Base-by-base conservation (phyloP, 2,329 filamentous ascomycete species). In the Colletotrichum sp. region DNA sequence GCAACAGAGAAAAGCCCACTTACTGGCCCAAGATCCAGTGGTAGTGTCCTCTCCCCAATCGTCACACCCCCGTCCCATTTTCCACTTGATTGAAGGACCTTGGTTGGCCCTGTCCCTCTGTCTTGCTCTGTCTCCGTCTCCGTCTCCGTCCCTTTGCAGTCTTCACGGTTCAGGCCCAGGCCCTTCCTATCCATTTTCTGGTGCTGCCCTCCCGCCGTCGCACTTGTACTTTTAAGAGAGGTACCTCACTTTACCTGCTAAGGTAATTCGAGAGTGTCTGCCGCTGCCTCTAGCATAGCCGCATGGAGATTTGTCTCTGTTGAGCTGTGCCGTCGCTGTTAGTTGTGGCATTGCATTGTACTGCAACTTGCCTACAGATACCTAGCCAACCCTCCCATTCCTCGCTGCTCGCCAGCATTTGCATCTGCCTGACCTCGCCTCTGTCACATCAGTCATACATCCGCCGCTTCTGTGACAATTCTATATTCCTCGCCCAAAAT, bases 381-480 rank as follows among this genome's bases (percentile, higher is more conserved):
- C 60, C 60, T 39, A 21, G 60, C 2, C 60, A 64, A 64, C 60
- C 60, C 32, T 64, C 32, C 60, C 65, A 57, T 68, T 68, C 65
- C 65, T 68, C 43, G 16, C 43, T 57, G 30, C 30, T 43, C 26
- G 16, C 67, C 52, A 30, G 60, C 16, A 32, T 61, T 26, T 61
- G 32, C 57, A 28, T 60, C 57, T 55, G 32, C 26, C 63, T 16
- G 52, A 34, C 34, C 57, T 73, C 39, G 70, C 57, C 43, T 75
- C 70, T 57, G 57, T 73, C 73, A 75, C 70, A 68, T 64, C 73
- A 59, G 69, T 48, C 73, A 68, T 48, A 66, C 61, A 43, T 64
- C 72, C 24, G 52, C 52, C 57, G 18, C 26, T 26, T n/a, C 55
- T 26, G 28, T 39, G 43, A 28, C 70, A 63, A 39, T 64, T 57